Conservation (phyloP, 129 eudicot genomes). For the Logfia minima region DNA sequence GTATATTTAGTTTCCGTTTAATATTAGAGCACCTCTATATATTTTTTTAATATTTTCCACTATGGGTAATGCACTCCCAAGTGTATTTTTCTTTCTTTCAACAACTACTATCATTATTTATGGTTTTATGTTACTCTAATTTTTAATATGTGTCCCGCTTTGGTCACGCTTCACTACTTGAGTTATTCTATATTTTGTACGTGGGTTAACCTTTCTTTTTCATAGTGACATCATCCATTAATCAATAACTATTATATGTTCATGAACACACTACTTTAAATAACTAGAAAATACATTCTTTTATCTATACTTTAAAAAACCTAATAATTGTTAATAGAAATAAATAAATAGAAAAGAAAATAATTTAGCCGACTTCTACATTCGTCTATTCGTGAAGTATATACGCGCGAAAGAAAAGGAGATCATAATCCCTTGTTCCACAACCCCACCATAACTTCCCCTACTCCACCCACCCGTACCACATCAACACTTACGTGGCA, state of each 20-base stretch:
- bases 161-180: not conserved
- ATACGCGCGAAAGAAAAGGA: not conserved
- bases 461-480: not conserved
- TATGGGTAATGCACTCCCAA: not conserved
- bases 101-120: not conserved
- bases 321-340: not conserved
- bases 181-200: not conserved
- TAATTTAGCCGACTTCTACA: not conserved
- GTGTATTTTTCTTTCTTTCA: not conserved
- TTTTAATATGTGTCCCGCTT: not conserved
- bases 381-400: not conserved
- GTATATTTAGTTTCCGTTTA: too few relatives aligned
- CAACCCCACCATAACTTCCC: slow-evolving; percentile 22
- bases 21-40: not conserved
- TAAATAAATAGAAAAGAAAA: too few relatives aligned
- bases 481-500: slow-evolving; percentile 30
- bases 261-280: too few relatives aligned
- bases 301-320: too few relatives aligned
- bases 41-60: not conserved
- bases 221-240: not conserved
- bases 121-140: too few relatives aligned
- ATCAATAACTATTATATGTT: not conserved
- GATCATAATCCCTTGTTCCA: slow-evolving; percentile 5
- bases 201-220: not conserved
- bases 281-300: too few relatives aligned